A percentile compares a stretch with the other conserved stretches of the same genome.
phyloP scores from a whole-genome alignment of 2,329 filamentous ascomycete species.

The Bimuria novae-zelandiae region DNA sequence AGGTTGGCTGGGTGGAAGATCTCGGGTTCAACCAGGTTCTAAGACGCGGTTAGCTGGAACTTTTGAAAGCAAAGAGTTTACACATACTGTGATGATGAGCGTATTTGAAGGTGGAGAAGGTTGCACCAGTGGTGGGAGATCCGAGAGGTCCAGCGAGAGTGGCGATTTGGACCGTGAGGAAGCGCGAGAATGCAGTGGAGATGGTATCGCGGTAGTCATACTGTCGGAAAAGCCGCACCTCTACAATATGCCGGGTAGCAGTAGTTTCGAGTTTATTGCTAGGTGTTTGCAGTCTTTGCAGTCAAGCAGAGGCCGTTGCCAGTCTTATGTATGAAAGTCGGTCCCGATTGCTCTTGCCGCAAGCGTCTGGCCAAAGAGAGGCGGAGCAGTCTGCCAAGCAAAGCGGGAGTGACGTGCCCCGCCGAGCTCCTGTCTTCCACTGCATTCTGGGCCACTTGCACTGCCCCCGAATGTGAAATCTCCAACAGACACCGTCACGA shows the following conservation, averaged over 20 bases:
- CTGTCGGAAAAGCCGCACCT: constrained; percentile 6
- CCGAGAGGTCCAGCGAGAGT: constrained; percentile 75
- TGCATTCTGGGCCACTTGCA: constrained; percentile 30
- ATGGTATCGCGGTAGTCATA: constrained; percentile 27
- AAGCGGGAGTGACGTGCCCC: constrained; percentile 12
- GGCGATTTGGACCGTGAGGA: constrained; percentile 49
- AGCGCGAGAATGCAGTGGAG: constrained; percentile 40
- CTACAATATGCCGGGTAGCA: constrained; percentile 1
- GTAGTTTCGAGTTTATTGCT: neutral
- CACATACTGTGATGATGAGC: constrained; percentile 71
- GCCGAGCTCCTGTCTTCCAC: constrained; percentile 17
- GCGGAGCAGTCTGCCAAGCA: constrained; percentile 19
- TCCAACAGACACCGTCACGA: constrained; percentile 20
- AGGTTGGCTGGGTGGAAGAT: constrained; percentile 78
- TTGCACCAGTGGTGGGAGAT: constrained; percentile 68
- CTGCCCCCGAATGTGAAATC: constrained; percentile 28
- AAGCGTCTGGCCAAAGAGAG: constrained; percentile 7
- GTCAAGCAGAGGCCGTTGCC: constrained; percentile 14
- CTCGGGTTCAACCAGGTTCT: constrained; percentile 71
- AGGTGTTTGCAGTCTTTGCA: constrained; percentile 18
- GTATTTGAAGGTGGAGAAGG: constrained; percentile 83
- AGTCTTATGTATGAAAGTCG: constrained; percentile 32
- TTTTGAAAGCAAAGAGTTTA: neutral
- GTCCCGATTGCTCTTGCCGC: constrained; percentile 15
- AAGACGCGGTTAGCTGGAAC: constrained; percentile 22